Percentiles rank a stretch among this genome's conserved stretches.
Evolutionary conservation across 2,329 filamentous ascomycete species (phyloP).

Genomic region (Alternaria longipes): DNA sequence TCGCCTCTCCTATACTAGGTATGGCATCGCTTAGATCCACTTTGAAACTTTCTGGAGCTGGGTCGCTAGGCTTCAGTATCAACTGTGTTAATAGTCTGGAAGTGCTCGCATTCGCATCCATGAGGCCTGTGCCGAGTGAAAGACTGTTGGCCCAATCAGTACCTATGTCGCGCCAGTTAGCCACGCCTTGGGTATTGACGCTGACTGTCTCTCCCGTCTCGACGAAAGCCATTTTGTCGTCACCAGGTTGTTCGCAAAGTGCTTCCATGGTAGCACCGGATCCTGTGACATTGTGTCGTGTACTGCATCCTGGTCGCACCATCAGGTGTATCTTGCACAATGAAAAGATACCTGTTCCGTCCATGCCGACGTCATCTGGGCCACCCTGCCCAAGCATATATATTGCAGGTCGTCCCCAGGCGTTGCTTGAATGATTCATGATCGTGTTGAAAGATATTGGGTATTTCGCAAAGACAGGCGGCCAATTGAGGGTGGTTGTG

Average conservation of each 20-base stretch:
- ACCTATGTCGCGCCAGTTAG: slow-evolving; percentile 57
- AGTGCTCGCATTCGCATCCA: slow-evolving; percentile 56
- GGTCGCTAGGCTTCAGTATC: slow-evolving; percentile 44
- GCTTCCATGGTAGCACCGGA: slow-evolving; percentile 68
- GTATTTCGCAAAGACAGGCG: slow-evolving; percentile 55
- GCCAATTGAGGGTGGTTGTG: slow-evolving; percentile 60
- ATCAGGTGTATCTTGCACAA: slow-evolving; percentile 74
- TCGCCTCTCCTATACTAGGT: slow-evolving; percentile 76
- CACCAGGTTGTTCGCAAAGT: slow-evolving; percentile 66
- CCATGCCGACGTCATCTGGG: slow-evolving; percentile 25
- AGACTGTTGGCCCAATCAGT: slow-evolving; percentile 56
- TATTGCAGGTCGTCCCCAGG: slow-evolving; percentile 62
- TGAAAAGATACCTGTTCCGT: slow-evolving; percentile 59
- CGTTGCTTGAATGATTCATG: slow-evolving; percentile 47
- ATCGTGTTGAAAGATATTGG: slow-evolving; percentile 72
- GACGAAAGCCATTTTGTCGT: slow-evolving; percentile 68
- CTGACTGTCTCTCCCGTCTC: slow-evolving; percentile 60
- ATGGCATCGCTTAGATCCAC: slow-evolving; percentile 59
- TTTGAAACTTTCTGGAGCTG: slow-evolving; percentile 24
- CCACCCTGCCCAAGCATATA: slow-evolving; percentile 67
- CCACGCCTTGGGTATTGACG: slow-evolving; percentile 58
- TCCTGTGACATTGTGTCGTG: slow-evolving; percentile 58
- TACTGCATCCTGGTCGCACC: slow-evolving; percentile 72
- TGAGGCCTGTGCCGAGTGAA: slow-evolving; percentile 55
- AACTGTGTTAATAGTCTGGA: slow-evolving; percentile 56